Conservation (phyloP, 225 moss, liverwort and hornwort genomes). For the Thuidium tamariscinum region DNA sequence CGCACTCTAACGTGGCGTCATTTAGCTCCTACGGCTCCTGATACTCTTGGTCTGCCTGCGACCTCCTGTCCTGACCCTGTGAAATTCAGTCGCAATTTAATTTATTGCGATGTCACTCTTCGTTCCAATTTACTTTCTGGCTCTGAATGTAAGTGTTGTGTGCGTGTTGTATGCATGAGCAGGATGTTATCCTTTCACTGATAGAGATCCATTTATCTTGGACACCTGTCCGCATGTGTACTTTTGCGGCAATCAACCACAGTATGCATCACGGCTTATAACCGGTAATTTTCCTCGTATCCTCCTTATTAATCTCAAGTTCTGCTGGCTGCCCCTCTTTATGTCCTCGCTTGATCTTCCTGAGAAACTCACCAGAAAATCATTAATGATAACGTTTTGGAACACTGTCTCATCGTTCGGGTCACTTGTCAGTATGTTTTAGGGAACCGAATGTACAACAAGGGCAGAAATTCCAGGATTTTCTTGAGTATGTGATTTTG, state of each 20-base stretch:
- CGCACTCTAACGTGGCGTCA: slow-evolving; percentile 86
- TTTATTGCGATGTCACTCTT: neutral
- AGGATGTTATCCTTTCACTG: slow-evolving; percentile 95
- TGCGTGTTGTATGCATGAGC: slow-evolving; percentile 8
- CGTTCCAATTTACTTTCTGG: neutral
- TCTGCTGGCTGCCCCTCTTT: neutral
- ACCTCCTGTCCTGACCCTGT: neutral
- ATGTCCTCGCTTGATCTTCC: neutral
- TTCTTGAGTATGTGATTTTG: neutral
- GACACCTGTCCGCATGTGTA: slow-evolving; percentile 86
- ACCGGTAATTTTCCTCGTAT: slow-evolving; percentile 28
- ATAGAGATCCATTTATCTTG: slow-evolving; percentile 82
- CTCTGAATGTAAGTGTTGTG: neutral
- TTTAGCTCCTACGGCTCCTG: slow-evolving; percentile 95
- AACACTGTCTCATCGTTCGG: neutral
- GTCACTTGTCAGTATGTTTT: neutral
- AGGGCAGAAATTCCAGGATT: neutral
- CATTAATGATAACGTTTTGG: neutral
- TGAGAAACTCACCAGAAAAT: neutral
- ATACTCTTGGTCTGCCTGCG: slow-evolving; percentile 70
- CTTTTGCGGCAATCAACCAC: slow-evolving; percentile 93
- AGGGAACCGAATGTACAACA: neutral
- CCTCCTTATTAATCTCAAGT: neutral
- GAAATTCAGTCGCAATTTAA: neutral
- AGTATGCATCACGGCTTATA: slow-evolving; percentile 59